Base-by-base conservation (phyloP, 495 filamentous ascomycete species). In the Podospora pseudoanserina region DNA sequence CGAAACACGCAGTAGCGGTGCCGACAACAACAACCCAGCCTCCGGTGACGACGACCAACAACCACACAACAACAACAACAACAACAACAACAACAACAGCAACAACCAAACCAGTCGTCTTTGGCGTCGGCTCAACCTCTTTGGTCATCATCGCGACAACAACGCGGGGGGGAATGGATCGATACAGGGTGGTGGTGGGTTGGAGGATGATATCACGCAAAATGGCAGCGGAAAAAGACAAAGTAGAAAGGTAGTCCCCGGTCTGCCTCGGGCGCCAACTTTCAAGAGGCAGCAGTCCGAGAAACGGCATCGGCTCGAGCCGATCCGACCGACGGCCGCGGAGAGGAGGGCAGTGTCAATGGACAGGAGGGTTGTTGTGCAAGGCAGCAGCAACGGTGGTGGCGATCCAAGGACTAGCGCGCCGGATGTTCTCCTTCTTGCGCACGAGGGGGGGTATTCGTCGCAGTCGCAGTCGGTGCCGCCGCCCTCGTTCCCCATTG, bases 281-380 rank as follows among this genome's bases (percentile, higher is more conserved):
- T 92, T 94, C 78, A 90, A 88, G 76, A 85, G 93, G 72, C 92
- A 93, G 73, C 86, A 90, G 72, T 92, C 91, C 27, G 94, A 97
- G 77, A 84, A 83, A 67, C 84, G 92, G 69, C 88, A 93, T 70
- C 88, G 85, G 67, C 82, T 96, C 28, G 83, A 88, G 61, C 88
- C 91, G 28, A 78, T 86, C 30, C 80, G 87, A 6, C 85, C 86
- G 13, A 83, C 83, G 64, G 66, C 78, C 26, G 85, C 86, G 23
- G 91, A 93, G 73, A 86, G 90, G 70, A 87, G 94, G 70, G 86
- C 91, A 27, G 81, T 88, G 26, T 96, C 93, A 4, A 86, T 88
- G 69, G 91, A 92, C 78, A 87, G 89, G 67, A 85, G 87, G 68
- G 74, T 84, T 32, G 30, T 7, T 32, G 30, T 4, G 30, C 4